Evolutionary conservation across 495 filamentous ascomycete genomes (phyloP), one percentile per base, ranked within the genome.

Genomic region (Aspergillus heteromorphus): DNA sequence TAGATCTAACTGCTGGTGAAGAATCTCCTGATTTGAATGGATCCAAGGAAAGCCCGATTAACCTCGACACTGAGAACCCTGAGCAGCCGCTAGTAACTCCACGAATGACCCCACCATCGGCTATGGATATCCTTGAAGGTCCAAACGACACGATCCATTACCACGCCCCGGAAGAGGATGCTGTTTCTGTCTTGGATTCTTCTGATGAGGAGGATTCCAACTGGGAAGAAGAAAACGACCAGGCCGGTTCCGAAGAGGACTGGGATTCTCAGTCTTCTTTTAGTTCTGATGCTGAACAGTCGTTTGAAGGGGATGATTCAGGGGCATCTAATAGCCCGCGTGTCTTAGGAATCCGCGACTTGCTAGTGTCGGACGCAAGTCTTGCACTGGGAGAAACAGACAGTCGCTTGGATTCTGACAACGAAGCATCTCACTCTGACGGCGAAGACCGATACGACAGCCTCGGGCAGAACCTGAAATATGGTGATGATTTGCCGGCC

Each of bases 91-190:
- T 64, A 19, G 61, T 53, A 18, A 64, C 61, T 17, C 61, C 61
- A 38, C 57, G 58, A 51, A 62, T 58, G 61, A 64, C 64, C 11
- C 64, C 64, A 29, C 49, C 58, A 8, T 49, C 57, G n/a, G 45
- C 31, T 23, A 8, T 18, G 2, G 38, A 45, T 55, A 47, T 41
- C 6, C 21, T 25, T 17, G 52, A 31, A 19, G 40, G 56, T 4
- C 18, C 45, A 9, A 27, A n/a, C 25, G 20, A 27, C 21, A 51
- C 53, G 18, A 17, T 45, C n/a, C 54, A 45, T 11, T 52, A 63
- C 14, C 48, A 27, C n/a, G 25, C 27, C 29, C 45, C n/a, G 41
- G 49, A 29, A 42, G 55, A 16, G 36, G 55, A 25, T 18, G 16
- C 17, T 48, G 34, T 11, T 21, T 49, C 29, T 41, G 11, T 40